These are phyloP conservation scores for Serendipita sp. DNA, from an alignment of 1,284 basidiomycete genomes.

Conservation along the genomic window DNA sequence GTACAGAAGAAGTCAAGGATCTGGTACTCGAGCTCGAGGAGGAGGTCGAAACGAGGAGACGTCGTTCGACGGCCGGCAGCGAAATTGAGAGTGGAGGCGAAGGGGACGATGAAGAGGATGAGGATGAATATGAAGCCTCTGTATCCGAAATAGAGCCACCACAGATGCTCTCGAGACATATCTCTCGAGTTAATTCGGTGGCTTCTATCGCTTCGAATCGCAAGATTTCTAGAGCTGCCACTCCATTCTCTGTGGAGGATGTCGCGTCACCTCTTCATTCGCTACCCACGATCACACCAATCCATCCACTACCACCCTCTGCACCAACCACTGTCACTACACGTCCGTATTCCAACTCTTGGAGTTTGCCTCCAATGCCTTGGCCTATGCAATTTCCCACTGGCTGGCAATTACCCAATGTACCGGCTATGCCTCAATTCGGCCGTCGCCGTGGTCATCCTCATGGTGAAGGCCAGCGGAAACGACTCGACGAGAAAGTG, in stretches of 20 bases:
- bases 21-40: neutral
- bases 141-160: neutral
- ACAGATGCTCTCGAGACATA: neutral
- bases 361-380: slow-evolving; percentile 4
- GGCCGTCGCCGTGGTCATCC: neutral
- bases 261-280: neutral
- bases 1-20: neutral
- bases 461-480: neutral
- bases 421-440: neutral
- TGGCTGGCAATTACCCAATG: neutral
- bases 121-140: neutral
- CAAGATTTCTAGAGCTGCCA: neutral
- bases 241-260: neutral
- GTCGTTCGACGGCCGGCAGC: neutral
- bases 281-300: neutral
- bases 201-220: neutral
- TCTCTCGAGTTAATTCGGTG: neutral
- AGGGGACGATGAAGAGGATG: slow-evolving; percentile 2
- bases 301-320: neutral
- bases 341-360: neutral
- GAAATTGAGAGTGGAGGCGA: slow-evolving; percentile 5
- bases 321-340: neutral
- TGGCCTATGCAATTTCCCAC: neutral
- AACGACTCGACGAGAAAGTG: neutral
- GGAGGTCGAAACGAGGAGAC: slow-evolving; percentile 4